phyloP scores from a whole-genome alignment of 1,139 yeast genomes.

The Zygoascus sp. region DNA sequence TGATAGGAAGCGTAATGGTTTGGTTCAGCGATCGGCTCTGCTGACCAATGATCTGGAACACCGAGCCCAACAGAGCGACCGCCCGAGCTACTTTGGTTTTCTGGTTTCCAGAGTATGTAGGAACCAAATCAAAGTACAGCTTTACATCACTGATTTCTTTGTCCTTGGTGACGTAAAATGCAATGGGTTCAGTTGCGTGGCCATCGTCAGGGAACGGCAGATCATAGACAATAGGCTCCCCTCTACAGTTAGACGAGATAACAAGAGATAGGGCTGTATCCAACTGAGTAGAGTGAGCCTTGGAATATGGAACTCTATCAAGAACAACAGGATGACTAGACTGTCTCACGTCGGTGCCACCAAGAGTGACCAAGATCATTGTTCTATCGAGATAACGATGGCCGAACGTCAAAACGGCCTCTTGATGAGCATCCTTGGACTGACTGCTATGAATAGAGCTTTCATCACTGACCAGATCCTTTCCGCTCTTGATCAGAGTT shows the following conservation, averaged over 20 bases:
- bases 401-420: slow-evolving; percentile 64
- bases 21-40: slow-evolving; percentile 65
- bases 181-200: slow-evolving; percentile 74
- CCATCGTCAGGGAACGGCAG: slow-evolving; percentile 82
- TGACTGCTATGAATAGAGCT: background rate
- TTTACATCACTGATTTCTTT: slow-evolving; percentile 46
- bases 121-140: slow-evolving; percentile 80
- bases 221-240: slow-evolving; percentile 68
- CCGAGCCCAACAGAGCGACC: slow-evolving; percentile 64
- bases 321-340: slow-evolving; percentile 59
- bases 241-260: slow-evolving; percentile 49
- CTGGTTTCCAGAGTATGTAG: slow-evolving; percentile 67
- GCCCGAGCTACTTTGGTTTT: slow-evolving; percentile 75
- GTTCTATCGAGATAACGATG: slow-evolving; percentile 70
- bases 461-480: slow-evolving; percentile 9
- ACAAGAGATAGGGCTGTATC: slow-evolving; percentile 84
- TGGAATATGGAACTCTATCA: slow-evolving; percentile 67
- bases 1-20: slow-evolving; percentile 68
- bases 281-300: slow-evolving; percentile 72
- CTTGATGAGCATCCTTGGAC: slow-evolving; percentile 1
- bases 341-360: slow-evolving; percentile 76
- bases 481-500: slow-evolving; percentile 14
- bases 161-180: slow-evolving; percentile 50
- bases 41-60: slow-evolving; percentile 65
- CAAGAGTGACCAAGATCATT: slow-evolving; percentile 72